Base-by-base conservation (phyloP, 805 yeast genomes). In the Priceomyces castillae region DNA sequence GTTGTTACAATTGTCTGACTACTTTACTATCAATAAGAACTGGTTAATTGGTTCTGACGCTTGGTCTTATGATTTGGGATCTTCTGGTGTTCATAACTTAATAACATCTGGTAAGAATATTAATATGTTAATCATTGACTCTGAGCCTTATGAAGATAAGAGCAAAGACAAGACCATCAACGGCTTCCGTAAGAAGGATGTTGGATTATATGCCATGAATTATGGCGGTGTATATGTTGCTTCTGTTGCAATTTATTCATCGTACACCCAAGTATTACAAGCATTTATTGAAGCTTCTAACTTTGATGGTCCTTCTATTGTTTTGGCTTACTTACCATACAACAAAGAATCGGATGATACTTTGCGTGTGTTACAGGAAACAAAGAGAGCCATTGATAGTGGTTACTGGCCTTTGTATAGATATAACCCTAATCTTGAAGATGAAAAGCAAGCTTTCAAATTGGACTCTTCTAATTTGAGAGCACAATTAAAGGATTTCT, bases 331-430 rank as follows among this genome's bases (percentile, higher is more conserved):
- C 62, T 72, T 90, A 54, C 98, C 98, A 34, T 82, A 84, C 62
- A 59, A 70, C 37, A 62, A 72, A 16, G 92, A 86, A 58, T 72
- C 69, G 43, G 84, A 83, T 49, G 71, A 81, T 48, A 84, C 95
- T 33, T 69, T 92, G 52, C 77, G 81, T 19, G 80, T 90, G 36
- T 74, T 92, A 55, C 83, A 86, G 61, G 94, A 87, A 61, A 90
- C 97, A 26, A 92, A 92, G 65, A 71, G 69, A 49, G 92, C 96
- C 17, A 95, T 92, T 37, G 97, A 88, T 56, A 73, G 90, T 26
- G 98, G 98, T n/a, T 84, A 85, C 69, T 90, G 97, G 95, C 98
- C 98, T 38, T 75, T 92, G 48, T 92, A 90, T 70, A 77, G 97
- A 61, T 92, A 77, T 68, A 77, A 88, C 54, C 96, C 97, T 43